Base-by-base conservation (phyloP, 1,139 yeast genomes). In the Wickerhamiella pararugosa region DNA sequence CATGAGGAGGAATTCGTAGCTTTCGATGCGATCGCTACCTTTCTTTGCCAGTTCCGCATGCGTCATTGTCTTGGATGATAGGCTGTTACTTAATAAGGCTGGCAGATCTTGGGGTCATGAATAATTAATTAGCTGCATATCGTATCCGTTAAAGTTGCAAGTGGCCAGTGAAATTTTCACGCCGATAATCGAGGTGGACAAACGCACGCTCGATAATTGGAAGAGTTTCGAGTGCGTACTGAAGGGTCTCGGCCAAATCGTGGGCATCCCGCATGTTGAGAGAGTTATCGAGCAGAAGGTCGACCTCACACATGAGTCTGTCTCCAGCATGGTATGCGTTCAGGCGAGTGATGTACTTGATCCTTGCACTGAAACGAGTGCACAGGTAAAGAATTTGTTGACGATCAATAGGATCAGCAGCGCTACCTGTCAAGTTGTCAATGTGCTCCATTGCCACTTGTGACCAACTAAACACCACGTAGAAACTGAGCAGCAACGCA, bases 281-380 rank as follows among this genome's bases (percentile, higher is more conserved):
- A 11, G 67, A 63, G 21, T 66, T 63, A 43, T 76, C 75, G 46
- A 76, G 69, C 5, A 80, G 75, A 33, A 81, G 61, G 54, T 81
- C 93, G 31, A 81, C 79, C 55, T 81, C 93, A 33, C 79, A 87
- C 52, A 76, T 77, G 43, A 79, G 63, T 30, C 76, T 67, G 58
- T 81, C 93, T 1, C 93, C 93, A 25, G 78, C 81, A 53, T 81
- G 87, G 54, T 81, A 81, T 10, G 79, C 81, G 50, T 76, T 75
- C 48, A 79, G 68, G 6, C 79, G 73, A 9, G 83, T 79, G 43
- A 81, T 73, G 45, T 70, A 74, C 44, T 70, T 62, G 48, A 81
- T 76, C 30, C 76, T 70, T 47, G 75, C 80, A 1, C 90, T 79
- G 58, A 79, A 81, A 43, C 92, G 64, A 52, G 69, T 64, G 39